Base-by-base conservation (phyloP, 495 filamentous ascomycete genomes). In the Hapsidospora chrysogenum region DNA sequence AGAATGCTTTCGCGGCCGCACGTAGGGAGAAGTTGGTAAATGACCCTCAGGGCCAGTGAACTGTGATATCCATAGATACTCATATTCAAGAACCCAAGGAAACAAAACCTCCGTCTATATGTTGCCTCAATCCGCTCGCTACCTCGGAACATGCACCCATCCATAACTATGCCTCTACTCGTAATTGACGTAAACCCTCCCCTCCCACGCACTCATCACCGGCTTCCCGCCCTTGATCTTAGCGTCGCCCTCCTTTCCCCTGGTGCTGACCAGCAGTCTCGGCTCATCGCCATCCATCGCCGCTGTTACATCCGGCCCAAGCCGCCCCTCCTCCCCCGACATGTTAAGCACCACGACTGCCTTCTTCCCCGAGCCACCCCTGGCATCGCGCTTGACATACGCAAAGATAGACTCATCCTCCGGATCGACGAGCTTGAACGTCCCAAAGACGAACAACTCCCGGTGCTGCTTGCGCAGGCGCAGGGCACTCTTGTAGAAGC, bases 371-470 rank as follows among this genome's bases (percentile, higher is more conserved):
- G 7, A 2, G 16, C 11, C 5, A 5, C 29, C 30, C 4, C 4
- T 17, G 13, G 3, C 9, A 17, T 16, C 15, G 5, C 16, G 3
- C 17, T 32, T 32, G 11, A 32, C 30, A 16, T 32, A 32, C 4
- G 30, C 13, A 32, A 32, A 32, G 3, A 32, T 11, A 3, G 13
- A 9, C 11, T 32, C 30, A 17, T 32, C 4, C 5, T 32, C 45
- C 0, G 45, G 40, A 0, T 33, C 34, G 9, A 58, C 17, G 10
- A 47, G 46, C 37, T 36, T 66, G 42, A 72, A 82, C 31, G 60
- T 43, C 0, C 76, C 77, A 45, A 78, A 74, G 2, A 78, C 64
- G 31, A 78, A 75, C 10, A 70, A 43, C 28, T 73, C 66, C 2
- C 58, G 53, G 37, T 66, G 47, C 31, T 66, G 40, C 43, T 66